Evolutionary conservation across 306 rosid species (phyloP).

Genomic region (Oxytropis ochrocephala): DNA sequence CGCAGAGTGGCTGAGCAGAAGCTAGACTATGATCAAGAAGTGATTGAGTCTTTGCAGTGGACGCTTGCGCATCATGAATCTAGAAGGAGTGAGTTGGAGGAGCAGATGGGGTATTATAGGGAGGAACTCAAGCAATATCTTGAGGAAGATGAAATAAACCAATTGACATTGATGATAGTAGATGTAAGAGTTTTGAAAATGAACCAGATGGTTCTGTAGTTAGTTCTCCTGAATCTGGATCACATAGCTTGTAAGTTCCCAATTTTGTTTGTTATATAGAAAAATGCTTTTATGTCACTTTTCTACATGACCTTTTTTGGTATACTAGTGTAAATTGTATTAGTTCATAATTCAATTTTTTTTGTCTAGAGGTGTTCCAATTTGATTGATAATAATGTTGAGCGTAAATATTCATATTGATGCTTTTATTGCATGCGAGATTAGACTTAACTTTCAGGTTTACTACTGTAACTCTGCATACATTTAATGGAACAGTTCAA

Average conservation of each 20-base stretch:
- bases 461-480: background rate
- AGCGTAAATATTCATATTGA: background rate
- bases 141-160: constrained; percentile 22
- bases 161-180: constrained; percentile 9
- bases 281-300: background rate
- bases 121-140: constrained; percentile 24
- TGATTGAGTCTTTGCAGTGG: constrained; percentile 47
- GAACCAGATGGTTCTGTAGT: background rate
- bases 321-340: constrained; percentile 21
- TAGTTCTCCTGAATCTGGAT: constrained; percentile 19
- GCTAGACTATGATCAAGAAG: constrained; percentile 38
- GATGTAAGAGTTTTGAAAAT: background rate
- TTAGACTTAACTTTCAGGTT: constrained; percentile 14
- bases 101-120: constrained; percentile 26
- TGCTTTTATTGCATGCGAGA: background rate
- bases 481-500: background rate
- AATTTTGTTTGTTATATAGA: constrained; percentile 15
- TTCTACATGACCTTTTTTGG: constrained; percentile 13
- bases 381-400: constrained; percentile 2
- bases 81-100: constrained; percentile 30
- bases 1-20: constrained; percentile 51
- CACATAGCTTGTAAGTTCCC: constrained; percentile 27
- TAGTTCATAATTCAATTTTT: background rate
- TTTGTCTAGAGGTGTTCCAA: too few species aligned
- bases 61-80: constrained; percentile 29